Base-by-base conservation (phyloP, 2,329 filamentous ascomycete genomes). In the Amphichorda felina region DNA sequence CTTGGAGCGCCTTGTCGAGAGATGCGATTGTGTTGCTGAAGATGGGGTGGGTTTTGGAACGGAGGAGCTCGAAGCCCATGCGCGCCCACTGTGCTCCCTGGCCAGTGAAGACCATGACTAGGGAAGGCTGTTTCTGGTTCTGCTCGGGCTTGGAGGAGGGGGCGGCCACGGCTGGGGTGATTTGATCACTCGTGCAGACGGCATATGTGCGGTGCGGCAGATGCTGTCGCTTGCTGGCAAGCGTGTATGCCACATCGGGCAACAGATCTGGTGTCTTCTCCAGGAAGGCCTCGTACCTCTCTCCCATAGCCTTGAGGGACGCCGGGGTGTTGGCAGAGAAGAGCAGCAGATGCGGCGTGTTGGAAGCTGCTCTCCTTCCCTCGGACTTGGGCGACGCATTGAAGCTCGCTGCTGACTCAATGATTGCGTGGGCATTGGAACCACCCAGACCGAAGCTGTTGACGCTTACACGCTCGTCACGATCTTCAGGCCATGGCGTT, bases 81-180 rank as follows among this genome's bases (percentile, higher is more conserved):
- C 45, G 47, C 0, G 41, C 36, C 27, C 55, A 50, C 1, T 45
- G 51, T 0, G 55, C 44, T 1, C 67, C 68, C 40, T 72, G 68
- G 0, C 60, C 60, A 0, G 64, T 66, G 37, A 67, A 68, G 4
- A 51, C 45, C 30, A 69, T 66, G 1, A 50, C 51, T 0, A 64
- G 8, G 27, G 27, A 16, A 7, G 17, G 13, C 8, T n/a, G 27
- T 16, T 30, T 30, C 3, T n/a, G 7, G n/a, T n/a, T n/a, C n/a
- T n/a, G n/a, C 7, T 5, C 27, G 17, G 27, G 8, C 27, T 30
- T 30, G 27, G 8, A 49, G 24, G 1, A 34, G 37, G 15, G 40
- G 46, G 4, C 40, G 31, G 1, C 47, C 39, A 24, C 41, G 37
- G 5, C 33, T 24, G 1, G 47, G 36, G 13, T 43, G 38, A 9